These are phyloP conservation scores for Remersonia thermophila DNA, from an alignment of 2,329 filamentous ascomycete genomes.

Conservation along the genomic window DNA sequence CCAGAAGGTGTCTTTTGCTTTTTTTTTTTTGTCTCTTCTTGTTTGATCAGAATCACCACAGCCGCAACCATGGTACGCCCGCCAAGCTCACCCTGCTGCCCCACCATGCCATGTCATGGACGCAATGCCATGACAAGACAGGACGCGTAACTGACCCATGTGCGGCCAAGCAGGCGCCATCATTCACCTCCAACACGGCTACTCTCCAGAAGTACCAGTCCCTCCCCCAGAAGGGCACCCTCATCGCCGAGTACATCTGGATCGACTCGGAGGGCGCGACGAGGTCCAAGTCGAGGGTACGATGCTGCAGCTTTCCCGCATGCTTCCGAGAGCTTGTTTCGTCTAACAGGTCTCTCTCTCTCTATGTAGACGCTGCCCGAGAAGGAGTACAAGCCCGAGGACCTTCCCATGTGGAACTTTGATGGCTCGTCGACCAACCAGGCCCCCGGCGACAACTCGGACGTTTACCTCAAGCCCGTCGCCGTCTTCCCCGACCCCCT, in stretches of 20 bases:
- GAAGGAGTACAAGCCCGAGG: conserved; percentile 37
- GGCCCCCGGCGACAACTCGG: conserved; percentile 89
- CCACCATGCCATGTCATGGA: too few species aligned
- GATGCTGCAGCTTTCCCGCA: conserved; percentile 21
- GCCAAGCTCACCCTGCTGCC: not conserved
- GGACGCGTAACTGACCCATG: too few species aligned
- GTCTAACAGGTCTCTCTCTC: too few species aligned
- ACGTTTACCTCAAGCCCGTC: conserved; percentile 79
- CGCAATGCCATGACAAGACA: too few species aligned
- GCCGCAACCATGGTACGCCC: not conserved
- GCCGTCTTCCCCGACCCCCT: conserved; percentile 56
- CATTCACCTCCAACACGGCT: conserved; percentile 4
- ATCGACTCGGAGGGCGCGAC: conserved; percentile 72
- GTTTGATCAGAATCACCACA: not conserved
- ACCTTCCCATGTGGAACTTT: conserved; percentile 34
- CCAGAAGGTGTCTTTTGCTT: too few species aligned
- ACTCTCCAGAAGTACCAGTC: conserved; percentile 74
- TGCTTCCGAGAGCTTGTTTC: too few species aligned
- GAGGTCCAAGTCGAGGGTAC: conserved; percentile 92
- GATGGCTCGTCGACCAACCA: conserved; percentile 78
- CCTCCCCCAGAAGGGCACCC: conserved; percentile 76
- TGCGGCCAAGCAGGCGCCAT: not conserved
- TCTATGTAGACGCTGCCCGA: conserved; percentile 41
- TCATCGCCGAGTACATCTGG: conserved; percentile 95
- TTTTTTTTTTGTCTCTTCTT: too few species aligned